Evolutionary conservation across 495 filamentous ascomycete genomes (phyloP), one percentile per base, ranked within the genome.

Genomic region (Talaromyces thailandensis): DNA sequence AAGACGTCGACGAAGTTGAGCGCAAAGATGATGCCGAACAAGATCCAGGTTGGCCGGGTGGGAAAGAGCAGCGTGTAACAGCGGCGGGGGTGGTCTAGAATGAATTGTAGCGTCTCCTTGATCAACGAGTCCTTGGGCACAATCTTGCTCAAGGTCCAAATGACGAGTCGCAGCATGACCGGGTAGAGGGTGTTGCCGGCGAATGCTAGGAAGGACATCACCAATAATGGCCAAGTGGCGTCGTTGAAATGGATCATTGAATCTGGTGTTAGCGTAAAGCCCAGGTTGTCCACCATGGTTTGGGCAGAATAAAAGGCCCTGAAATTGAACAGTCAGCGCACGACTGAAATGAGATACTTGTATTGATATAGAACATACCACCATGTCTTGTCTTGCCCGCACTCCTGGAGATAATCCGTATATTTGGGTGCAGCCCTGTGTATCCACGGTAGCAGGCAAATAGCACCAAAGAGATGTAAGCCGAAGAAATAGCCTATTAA

Each of bases 131-230:
- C 35, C 21, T 65, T 53, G 11, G 86, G 84, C 16, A 79, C 77
- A 29, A 82, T 60, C 40, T 81, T 79, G 25, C 79, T 85, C 40
- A 75, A 68, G 7, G 83, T 62, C 91, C 91, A 95, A 37, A 95
- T 92, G 63, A 86, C 76, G 68, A 92, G 85, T 23, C 91, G 86
- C 24, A 95, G 79, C 77, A 92, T 83, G 68, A 90, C 84, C 2
- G 91, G 91, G 63, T 92, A 94, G 9, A 87, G 86, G 0, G 90
- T 94, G 65, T 95, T 93, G 31, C 91, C 91, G 53, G 88, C 83
- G 62, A 91, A 82, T 63, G 91, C 88, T n/a, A 95, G 80, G 63
- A 90, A 88, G 18, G 77, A 84, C 69, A 89, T 84, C 45, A 92
- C 60, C 3, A 93, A 62, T 56, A 95, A 71, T 2, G 88, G 84